Evolutionary conservation across 768 basidiomycete species (phyloP).

Genomic region (Amanita inopinata): DNA sequence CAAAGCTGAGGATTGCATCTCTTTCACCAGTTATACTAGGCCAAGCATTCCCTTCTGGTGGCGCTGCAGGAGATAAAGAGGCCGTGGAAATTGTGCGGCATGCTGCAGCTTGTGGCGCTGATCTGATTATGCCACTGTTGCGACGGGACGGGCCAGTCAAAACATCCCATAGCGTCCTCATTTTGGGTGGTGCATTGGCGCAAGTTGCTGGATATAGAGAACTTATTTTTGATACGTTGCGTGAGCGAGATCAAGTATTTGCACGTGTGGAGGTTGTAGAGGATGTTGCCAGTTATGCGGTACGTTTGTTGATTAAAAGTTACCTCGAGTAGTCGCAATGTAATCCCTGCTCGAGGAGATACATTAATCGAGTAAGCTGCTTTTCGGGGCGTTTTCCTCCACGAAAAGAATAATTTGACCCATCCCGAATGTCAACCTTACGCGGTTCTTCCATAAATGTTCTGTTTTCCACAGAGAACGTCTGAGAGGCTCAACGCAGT

Average conservation of each 20-base stretch:
- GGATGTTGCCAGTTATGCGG: conserved; percentile 14
- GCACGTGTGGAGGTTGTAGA: conserved; percentile 14
- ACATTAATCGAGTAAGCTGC: no score
- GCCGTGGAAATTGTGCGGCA: conserved; percentile 15
- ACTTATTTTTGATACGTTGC: conserved; percentile 11
- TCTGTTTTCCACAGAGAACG: no score
- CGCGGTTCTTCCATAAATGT: no score
- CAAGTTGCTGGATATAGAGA: conserved; percentile 14
- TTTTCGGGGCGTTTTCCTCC: no score
- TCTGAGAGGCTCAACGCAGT: no score
- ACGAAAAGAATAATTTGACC: no score
- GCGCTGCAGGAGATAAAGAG: conserved; percentile 10
- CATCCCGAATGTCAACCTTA: no score
- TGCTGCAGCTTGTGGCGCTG: conserved; percentile 13
- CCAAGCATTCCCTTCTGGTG: conserved; percentile 13
- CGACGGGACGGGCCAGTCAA: conserved; percentile 1
- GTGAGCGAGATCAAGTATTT: conserved; percentile 11
- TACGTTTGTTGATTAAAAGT: conserved; percentile 9
- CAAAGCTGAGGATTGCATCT: conserved; percentile 19
- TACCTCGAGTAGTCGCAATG: no score
- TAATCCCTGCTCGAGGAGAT: no score
- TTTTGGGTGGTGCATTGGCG: conserved; percentile 18
- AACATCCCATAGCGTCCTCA: conserved; percentile 12
- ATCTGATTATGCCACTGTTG: conserved; percentile 10
- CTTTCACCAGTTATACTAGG: conserved; percentile 15